Base-by-base conservation (phyloP, 2,329 filamentous ascomycete genomes). In the Penicillium sclerotigenum region DNA sequence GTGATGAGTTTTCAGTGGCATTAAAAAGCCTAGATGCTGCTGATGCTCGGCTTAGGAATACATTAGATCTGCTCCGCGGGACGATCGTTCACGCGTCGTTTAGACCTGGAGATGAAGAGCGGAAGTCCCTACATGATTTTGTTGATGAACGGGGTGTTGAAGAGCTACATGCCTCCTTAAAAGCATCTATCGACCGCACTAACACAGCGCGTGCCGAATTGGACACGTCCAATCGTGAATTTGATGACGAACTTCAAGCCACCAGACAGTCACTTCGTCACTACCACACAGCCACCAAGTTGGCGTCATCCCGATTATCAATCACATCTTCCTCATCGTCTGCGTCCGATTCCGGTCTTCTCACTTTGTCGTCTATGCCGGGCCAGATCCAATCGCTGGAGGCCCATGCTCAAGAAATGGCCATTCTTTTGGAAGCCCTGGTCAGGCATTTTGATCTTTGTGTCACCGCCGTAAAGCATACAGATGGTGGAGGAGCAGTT, bases 381-480 rank as follows among this genome's bases (percentile, higher is more conserved):
- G 75, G 80, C 5, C 77, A 85, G 40, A 77, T 90, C n/a, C 76
- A 81, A 29, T 78, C 80, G 3, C 80, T 96, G 34, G 86, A 92
- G 61, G 80, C 80, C 14, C 86, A 93, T 63, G 92, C 92, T 0
- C 86, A 89, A 59, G 85, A 87, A 65, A 93, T 95, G 86, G 93
- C 92, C 5, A 81, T 87, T 55, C 81, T 91, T 5, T 83, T 97
- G 1, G 84, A 90, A 54, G 91, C 88, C 0, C 79, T 97, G 4
- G 91, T 91, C 8, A 84, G 83, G 26, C 93, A 97, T 74, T 97
- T 96, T 70, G 93, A 97, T 72, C 84, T 96, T 61, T 97, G 93
- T 72, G 90, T 96, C 14, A 93, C 88, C 1, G 93, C 93, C 0
- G 87, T 97, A 41, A 89, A 91, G 57, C 91, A 93, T 48, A 97